Percentiles rank a stretch among this genome's conserved stretches.
These are phyloP conservation scores for Cenchrus americanus DNA, from an alignment of 176 grass and related monocot species.

Conservation along the genomic window DNA sequence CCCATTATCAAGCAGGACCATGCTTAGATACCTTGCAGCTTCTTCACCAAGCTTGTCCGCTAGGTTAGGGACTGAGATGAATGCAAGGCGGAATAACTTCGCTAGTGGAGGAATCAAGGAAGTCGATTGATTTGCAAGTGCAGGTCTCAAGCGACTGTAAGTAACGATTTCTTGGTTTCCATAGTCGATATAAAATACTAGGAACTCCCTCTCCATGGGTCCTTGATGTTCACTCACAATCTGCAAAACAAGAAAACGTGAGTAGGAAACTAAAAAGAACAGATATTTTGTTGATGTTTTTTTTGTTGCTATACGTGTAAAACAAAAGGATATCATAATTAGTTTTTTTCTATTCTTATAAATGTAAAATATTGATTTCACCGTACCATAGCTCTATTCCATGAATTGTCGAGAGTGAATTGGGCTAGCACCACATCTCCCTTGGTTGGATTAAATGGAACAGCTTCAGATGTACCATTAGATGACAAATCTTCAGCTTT, in stretches of 20 bases:
- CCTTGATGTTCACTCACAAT: constrained; percentile 57
- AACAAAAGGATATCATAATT: neutral
- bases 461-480: constrained; percentile 41
- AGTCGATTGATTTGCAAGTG: constrained; percentile 32
- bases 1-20: constrained; percentile 35
- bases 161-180: constrained; percentile 74
- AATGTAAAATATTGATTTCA: neutral
- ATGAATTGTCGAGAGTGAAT: constrained; percentile 63
- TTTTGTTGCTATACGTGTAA: neutral
- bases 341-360: neutral
- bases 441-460: constrained; percentile 67
- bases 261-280: neutral
- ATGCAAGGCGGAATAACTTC: constrained; percentile 58
- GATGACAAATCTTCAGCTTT: neutral
- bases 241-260: constrained; percentile 38
- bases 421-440: constrained; percentile 71
- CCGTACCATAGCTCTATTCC: constrained; percentile 87
- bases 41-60: constrained; percentile 56
- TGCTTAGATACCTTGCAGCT: constrained; percentile 53
- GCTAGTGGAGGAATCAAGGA: constrained; percentile 50
- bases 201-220: constrained; percentile 45
- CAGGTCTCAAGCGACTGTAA: constrained; percentile 49
- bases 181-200: constrained; percentile 76
- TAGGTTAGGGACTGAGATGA: constrained; percentile 54
- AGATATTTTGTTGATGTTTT: neutral